Base-by-base conservation (phyloP, 2,329 filamentous ascomycete genomes). In the Bertia moriformis region DNA sequence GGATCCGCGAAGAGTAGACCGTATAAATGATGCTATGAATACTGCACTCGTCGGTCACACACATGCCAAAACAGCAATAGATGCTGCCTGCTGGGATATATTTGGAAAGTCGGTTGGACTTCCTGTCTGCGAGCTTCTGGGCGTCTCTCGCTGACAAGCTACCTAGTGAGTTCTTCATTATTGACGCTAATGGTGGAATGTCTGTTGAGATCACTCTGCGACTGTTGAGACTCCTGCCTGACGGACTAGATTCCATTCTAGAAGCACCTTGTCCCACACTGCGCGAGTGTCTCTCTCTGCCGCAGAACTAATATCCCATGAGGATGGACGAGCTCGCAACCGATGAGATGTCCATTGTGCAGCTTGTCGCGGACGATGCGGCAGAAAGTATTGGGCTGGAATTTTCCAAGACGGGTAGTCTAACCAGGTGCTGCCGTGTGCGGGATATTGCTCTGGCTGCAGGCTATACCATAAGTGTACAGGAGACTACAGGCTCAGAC, bases 1-100 rank as follows among this genome's bases (percentile, higher is more conserved):
- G 0, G 49, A 52, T 38, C 50, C 48, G 1, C 48, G 49, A 35
- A 35, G 40, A 4, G 45, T 52, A 2, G 51, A 52, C 36, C 48
- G 50, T 14, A 48, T 52, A 36, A 52, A 52, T 38, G 50, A 52
- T 14, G 44, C 45, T 27, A 52, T 52, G 50, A 46, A 51, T 38
- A 33, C 40, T 4, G 48, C 47, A 2, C 40, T 53, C 2, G 7
- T 45, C 1, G 48, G 49, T 17, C 45, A 48, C 19, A 42, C 49
- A 29, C 35, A 44, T 40, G 51, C 49, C 13, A 53, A 53, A 32
- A 42, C 49, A 1, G 22, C 22, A 7, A 27, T 27, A 7, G 22
- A 27, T 27, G n/a, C n/a, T 22, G 49, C 48, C 4, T 52, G 49
- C 37, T 51, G 49, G 49, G 49, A 50, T 29, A 35, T 49, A 14